Evolutionary conservation across 176 grass and related monocot species (phyloP), one percentile per base, ranked within the genome.

Genomic region (Dendrocalamus sinicus): DNA sequence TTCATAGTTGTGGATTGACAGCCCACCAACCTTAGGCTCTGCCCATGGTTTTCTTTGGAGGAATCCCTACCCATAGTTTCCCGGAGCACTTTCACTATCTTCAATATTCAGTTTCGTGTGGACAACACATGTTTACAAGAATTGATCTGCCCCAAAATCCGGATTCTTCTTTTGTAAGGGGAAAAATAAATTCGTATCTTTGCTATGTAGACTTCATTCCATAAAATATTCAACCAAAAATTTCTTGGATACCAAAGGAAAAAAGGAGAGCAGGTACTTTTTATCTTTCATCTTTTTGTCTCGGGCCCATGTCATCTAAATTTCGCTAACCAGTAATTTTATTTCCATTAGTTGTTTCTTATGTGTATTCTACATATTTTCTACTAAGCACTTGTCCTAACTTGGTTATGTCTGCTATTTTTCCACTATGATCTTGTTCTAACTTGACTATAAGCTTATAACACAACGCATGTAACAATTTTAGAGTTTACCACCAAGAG

Each of bases 1-100:
- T 26, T 65, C 62, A 32, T 30, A 32, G 80, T 43, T 8, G 32
- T 70, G 37, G 80, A 45, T 71, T 44, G 52, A 82, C 79, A 59
- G 51, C 41, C 37, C 51, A 81, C 20, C 22, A 45, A 45, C 50
- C 50, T 58, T 71, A 71, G 50, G 15, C 68, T 46, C 20, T 24
- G 45, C n/a, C 22, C 12, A 50, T 24, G 15, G 70, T 26, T 82
- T 82, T 70, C 16, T 23, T 44, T 55, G 9, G 35, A 82, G 9
- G 35, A 44, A 82, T 71, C 51, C 35, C 37, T 82, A 37, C 46
- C 23, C 79, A 70, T 57, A 54, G 79, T 59, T 71, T 82, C 2
- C 20, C 22, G 24, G 15, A 28, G 24, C 35, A 59, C 67, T 45
- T 58, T 82, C 51, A 82, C 37, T 30, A 19, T 44, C 6, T 58